These are phyloP conservation scores for Herpetomonas tarakana DNA, from an alignment of 208 protist genomes.

Conservation along the genomic window DNA sequence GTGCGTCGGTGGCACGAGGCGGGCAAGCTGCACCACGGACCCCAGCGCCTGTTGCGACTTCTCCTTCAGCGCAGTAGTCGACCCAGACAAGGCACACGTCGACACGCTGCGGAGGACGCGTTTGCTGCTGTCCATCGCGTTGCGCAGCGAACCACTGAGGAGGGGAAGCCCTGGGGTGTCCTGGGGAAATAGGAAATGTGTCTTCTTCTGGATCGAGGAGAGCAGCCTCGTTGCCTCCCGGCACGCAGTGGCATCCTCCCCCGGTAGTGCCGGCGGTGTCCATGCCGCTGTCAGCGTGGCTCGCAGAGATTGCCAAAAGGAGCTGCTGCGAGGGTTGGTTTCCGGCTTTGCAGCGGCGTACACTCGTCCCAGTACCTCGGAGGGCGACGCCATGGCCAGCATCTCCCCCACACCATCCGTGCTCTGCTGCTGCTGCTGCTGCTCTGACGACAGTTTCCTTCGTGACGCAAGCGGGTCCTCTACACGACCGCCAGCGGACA, in stretches of 20 bases:
- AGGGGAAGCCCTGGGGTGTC: conserved; percentile 28
- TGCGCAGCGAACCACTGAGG: conserved; percentile 43
- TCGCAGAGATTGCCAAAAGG: conserved; percentile 51
- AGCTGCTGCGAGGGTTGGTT: not conserved
- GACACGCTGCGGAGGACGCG: conserved; percentile 48
- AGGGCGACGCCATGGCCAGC: conserved; percentile 23
- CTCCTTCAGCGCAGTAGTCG: conserved; percentile 29
- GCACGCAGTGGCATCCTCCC: not conserved
- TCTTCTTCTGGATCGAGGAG: conserved; percentile 22
- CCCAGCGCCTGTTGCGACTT: conserved; percentile 30
- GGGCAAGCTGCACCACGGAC: conserved; percentile 51
- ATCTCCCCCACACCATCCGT: conserved; percentile 1
- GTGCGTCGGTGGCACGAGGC: conserved; percentile 29
- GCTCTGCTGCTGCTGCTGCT: not conserved
- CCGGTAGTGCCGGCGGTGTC: conserved; percentile 15
- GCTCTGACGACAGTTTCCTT: too few species aligned
- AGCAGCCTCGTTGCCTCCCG: conserved; percentile 19
- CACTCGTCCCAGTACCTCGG: conserved; percentile 9
- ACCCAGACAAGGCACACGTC: conserved; percentile 65
- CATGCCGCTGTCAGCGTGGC: conserved; percentile 38
- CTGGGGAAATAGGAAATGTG: conserved; percentile 36
- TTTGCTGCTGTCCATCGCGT: conserved; percentile 52
- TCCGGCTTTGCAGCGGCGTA: too few species aligned
- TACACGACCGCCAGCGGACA: conserved; percentile 16
- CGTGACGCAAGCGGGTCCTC: conserved; percentile 42